Evolutionary conservation across 257 asterid genomes (phyloP).

Genomic region (Solanum habrochaites): DNA sequence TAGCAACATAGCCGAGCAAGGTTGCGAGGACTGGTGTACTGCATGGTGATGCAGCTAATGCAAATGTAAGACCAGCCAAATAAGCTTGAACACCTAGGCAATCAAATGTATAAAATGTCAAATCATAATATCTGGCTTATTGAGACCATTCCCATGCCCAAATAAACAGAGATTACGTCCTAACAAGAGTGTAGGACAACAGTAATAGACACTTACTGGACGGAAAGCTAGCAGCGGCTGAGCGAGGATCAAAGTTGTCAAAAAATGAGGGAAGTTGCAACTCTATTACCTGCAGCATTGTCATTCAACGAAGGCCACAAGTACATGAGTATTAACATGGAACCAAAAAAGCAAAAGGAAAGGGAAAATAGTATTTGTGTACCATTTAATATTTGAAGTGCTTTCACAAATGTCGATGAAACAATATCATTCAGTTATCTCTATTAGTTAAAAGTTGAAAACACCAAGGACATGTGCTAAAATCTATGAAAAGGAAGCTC

Average conservation of each 20-base stretch:
- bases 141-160: neutral
- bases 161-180: neutral
- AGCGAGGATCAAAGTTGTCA: slow-evolving; percentile 80
- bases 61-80: slow-evolving; percentile 95
- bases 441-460: neutral
- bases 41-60: slow-evolving; percentile 98
- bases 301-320: neutral
- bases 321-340: neutral
- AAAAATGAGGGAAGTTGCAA: slow-evolving; percentile 90
- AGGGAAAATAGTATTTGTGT: neutral
- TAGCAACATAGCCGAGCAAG: slow-evolving; percentile 88
- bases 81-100: slow-evolving; percentile 83
- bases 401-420: neutral
- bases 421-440: neutral
- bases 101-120: neutral
- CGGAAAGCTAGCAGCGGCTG: slow-evolving; percentile 85
- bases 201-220: slow-evolving; percentile 37
- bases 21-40: slow-evolving; percentile 87
- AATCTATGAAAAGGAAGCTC: neutral
- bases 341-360: neutral
- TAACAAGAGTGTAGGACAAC: neutral
- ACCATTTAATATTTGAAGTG: neutral
- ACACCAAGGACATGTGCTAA: neutral
- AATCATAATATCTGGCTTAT: neutral
- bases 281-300: slow-evolving; percentile 57